phyloP scores from a whole-genome alignment of 2,329 filamentous ascomycete species.

The Ophiostoma pallidulum region DNA sequence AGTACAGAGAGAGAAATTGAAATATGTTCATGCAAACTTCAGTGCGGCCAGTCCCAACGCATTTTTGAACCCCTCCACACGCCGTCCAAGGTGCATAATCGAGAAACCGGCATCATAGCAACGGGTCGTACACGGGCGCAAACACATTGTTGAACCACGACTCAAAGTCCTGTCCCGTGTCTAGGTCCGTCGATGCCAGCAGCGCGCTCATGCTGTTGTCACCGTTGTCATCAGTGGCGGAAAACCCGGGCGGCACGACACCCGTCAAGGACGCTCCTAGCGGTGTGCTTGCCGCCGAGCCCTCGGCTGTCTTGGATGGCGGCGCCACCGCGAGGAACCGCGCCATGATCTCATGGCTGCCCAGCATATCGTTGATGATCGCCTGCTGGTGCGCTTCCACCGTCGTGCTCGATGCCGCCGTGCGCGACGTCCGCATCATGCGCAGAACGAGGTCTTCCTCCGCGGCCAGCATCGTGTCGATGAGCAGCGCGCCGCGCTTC shows the following conservation, averaged over 20 bases:
- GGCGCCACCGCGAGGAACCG: constrained; percentile 11
- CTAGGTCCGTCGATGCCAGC: constrained; percentile 6
- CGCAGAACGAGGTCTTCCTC: constrained; percentile 17
- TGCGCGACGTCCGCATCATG: constrained; percentile 14
- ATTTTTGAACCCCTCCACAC: no score
- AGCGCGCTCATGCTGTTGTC: not conserved
- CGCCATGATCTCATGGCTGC: constrained; percentile 15
- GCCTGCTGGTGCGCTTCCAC: constrained; percentile 8
- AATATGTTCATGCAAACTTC: no score
- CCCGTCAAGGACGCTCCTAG: no score
- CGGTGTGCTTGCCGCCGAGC: not conserved
- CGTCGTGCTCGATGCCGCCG: not conserved
- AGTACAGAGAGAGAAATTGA: no score
- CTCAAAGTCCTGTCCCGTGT: constrained; percentile 10
- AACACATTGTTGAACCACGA: constrained; percentile 14
- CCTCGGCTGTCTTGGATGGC: not conserved
- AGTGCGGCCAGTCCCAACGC: no score
- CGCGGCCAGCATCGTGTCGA: constrained; percentile 16
- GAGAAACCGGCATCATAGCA: not conserved
- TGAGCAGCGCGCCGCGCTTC: constrained; percentile 14
- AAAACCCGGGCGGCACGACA: no score
- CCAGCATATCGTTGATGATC: constrained; percentile 16
- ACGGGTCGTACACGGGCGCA: constrained; percentile 2
- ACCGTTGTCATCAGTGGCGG: no score
- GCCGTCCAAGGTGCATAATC: constrained; percentile 22